phyloP scores from a whole-genome alignment of 2,329 filamentous ascomycete species.

The Xylaria sp. region DNA sequence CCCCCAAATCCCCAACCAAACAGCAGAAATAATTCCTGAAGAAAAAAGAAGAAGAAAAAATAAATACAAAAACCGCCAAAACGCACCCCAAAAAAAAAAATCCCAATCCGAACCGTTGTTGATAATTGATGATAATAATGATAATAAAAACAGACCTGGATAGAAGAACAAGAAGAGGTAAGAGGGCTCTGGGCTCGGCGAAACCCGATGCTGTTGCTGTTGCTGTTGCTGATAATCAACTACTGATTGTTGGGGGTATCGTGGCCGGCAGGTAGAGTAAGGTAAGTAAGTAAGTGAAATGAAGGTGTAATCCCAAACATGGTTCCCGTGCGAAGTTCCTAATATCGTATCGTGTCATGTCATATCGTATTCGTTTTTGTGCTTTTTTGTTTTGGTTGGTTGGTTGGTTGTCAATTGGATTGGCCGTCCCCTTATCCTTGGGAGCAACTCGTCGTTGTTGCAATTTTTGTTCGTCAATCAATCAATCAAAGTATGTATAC shows the following conservation, averaged over 20 bases:
- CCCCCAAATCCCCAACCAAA: too few species aligned
- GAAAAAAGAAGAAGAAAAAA: not conserved
- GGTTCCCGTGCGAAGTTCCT: not conserved
- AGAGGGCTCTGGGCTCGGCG: not conserved
- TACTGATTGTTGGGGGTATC: conserved; percentile 30
- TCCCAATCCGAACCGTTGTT: not conserved
- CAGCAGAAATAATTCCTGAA: too few species aligned
- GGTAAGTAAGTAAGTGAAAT: not conserved
- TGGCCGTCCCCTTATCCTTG: not conserved
- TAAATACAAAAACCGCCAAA: conserved; percentile 5
- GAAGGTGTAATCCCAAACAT: not conserved
- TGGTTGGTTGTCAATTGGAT: not conserved
- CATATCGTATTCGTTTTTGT: not conserved
- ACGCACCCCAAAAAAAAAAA: not conserved
- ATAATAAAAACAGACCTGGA: not conserved
- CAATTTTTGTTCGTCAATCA: too few species aligned
- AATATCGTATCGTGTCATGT: not conserved
- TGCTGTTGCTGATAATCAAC: not conserved
- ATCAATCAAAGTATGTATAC: not conserved
- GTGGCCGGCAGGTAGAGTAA: conserved; percentile 2
- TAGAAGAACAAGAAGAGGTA: conserved; percentile 2
- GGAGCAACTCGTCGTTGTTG: not conserved
- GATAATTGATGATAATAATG: too few species aligned
- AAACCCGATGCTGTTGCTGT: conserved; percentile 11
- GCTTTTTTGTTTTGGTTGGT: not conserved